Base-by-base conservation (phyloP, 371 early-diverging fungal species). In the Mucor mucedo region DNA sequence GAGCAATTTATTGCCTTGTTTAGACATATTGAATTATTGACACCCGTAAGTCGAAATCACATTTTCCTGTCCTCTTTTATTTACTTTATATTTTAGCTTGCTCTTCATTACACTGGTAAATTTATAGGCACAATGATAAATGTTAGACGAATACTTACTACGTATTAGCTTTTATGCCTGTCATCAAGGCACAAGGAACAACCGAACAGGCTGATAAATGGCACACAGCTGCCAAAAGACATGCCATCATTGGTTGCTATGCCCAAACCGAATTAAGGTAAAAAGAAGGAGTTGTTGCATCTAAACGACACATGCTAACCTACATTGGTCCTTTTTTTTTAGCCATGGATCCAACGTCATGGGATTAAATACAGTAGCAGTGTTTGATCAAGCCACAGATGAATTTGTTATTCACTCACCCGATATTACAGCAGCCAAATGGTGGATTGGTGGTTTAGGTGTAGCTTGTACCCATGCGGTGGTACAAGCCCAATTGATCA, bases 381-480 rank as follows among this genome's bases (percentile, higher is more conserved):
- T 93, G 0, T 91, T 81, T 61, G 78, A 91, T 56, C 82, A 81
- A 33, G 87, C 87, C 55, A 84, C 91, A 0, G 91, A 93, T 52
- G 88, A 94, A 71, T 95, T 91, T 62, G 87, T 92, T 47, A 87
- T 96, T 55, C 90, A 95, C 75, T 88, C 85, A 41, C 93, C 93
- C 33, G 84, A 79, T 49, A 63, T 93, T 11, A 86, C 91, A n/a
- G 84, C 93, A 11, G 82, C 91, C 49, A 93, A 93, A 65, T 95
- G 94, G 94, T 95, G 95, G 95, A 89, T 94, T 57, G 96, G 96
- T 32, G 93, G 94, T 21, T 66, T 87, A 7, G 87, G 87, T 11
- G 74, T 73, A 10, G 65, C 75, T 11, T 64, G 73, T 14, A 96
- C 95, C 2, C 95, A 95, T 72, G 88, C 91, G 28, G 84, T 90